A percentile compares a stretch with the other conserved stretches of the same genome.
Evolutionary conservation across 2,329 filamentous ascomycete species (phyloP).

Genomic region (Trichoderma sp.): DNA sequence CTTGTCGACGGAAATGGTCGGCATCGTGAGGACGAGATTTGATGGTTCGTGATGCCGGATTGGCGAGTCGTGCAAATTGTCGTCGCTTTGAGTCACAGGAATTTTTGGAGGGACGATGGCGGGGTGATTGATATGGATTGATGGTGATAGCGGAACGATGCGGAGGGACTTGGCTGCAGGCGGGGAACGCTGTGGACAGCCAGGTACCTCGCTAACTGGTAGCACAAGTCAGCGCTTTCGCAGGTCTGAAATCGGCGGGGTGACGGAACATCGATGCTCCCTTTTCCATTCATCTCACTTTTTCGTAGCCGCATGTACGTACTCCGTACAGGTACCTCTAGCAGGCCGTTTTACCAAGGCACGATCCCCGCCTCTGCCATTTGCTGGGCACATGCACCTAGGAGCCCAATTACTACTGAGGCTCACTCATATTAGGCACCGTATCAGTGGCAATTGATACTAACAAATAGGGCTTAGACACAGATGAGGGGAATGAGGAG

Average conservation of each 20-base stretch:
- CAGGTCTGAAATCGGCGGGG: conserved; percentile 16
- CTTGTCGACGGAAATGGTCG: conserved; percentile 96
- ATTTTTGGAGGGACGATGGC: conserved; percentile 32
- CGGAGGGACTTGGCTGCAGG: not conserved
- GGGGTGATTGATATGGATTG: conserved; percentile 24
- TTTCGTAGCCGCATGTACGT: not conserved
- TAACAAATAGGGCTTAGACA: not conserved
- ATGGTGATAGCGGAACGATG: conserved; percentile 1
- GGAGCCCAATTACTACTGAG: not conserved
- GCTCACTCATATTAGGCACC: not conserved
- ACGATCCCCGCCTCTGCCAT: not conserved
- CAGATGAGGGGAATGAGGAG: not conserved
- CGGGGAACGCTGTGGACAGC: too few species aligned
- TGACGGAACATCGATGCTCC: conserved; percentile 33
- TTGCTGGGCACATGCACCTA: not conserved
- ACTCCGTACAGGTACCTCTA: not conserved
- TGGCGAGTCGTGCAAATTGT: not conserved
- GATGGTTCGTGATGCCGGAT: conserved; percentile 23
- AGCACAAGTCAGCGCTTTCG: not conserved
- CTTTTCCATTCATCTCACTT: not conserved
- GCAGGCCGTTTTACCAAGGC: not conserved
- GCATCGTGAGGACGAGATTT: conserved; percentile 58
- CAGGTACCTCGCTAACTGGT: conserved; percentile 22
- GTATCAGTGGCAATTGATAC: not conserved
- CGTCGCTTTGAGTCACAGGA: conserved; percentile 40